Conservation (phyloP, 352 stramenopile species). For the Phytopythium mirpurense region DNA sequence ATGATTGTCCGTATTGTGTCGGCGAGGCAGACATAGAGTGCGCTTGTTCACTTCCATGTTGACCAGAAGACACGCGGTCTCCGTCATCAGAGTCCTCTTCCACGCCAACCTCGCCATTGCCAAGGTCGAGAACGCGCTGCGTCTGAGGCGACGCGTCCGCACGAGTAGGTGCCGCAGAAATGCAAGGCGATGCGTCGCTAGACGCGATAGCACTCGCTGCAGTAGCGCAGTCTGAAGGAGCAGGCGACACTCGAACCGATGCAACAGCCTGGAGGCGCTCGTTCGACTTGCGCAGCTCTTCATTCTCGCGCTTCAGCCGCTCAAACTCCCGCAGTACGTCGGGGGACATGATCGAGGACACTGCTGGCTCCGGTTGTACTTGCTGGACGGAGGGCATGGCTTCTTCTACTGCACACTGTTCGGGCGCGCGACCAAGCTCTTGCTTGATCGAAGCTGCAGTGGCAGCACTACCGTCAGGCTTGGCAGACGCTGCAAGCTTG, state of each 20-base stretch:
- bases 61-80: too few relatives aligned
- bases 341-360: neutral
- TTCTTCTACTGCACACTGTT: neutral
- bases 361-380: neutral
- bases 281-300: constrained; percentile 56
- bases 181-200: neutral
- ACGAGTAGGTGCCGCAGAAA: neutral
- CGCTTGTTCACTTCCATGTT: neutral
- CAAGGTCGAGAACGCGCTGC: neutral
- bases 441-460: neutral
- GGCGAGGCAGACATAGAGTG: neutral
- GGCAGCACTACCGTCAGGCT: constrained; percentile 5
- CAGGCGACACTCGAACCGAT: neutral
- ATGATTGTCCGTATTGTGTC: neutral
- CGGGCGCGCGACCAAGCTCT: neutral
- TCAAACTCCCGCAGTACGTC: constrained; percentile 56
- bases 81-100: neutral
- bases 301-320: constrained; percentile 61
- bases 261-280: constrained; percentile 46
- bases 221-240: neutral
- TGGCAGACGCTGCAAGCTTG: constrained; percentile 29
- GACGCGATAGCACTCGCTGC: neutral
- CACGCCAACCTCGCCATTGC: neutral
- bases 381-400: neutral
- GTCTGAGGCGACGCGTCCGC: neutral